Evolutionary conservation across 2,329 filamentous ascomycete genomes (phyloP).

Genomic region (Botryosphaeria agaves): DNA sequence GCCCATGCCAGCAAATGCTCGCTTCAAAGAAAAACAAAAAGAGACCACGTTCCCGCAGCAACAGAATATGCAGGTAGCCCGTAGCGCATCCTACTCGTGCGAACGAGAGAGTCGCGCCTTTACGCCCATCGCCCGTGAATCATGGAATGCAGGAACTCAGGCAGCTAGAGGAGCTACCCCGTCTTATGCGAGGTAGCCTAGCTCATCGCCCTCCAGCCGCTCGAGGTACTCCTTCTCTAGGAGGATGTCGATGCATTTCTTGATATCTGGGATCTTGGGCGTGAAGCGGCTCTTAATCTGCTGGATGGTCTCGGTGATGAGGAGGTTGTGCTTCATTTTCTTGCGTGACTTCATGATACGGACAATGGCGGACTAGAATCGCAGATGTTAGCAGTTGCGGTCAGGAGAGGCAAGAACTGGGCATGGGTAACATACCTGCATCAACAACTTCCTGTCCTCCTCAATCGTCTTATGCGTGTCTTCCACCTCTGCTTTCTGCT

Average conservation of each 20-base stretch:
- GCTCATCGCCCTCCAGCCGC: conserved; percentile 81
- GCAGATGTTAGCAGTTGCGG: conserved; percentile 12
- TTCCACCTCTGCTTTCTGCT: conserved; percentile 88
- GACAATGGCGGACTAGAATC: conserved; percentile 75
- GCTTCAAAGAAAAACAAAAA: too few relatives aligned
- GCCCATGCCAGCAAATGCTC: too few relatives aligned
- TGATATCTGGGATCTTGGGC: conserved; percentile 88
- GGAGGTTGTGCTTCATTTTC: conserved; percentile 92
- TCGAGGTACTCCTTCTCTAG: conserved; percentile 98
- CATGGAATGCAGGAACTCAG: too few relatives aligned
- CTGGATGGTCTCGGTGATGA: conserved; percentile 88
- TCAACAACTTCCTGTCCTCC: conserved; percentile 87
- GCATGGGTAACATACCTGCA: conserved; percentile 61
- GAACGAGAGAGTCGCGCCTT: too few relatives aligned
- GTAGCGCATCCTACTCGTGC: too few relatives aligned
- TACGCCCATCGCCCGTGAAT: too few relatives aligned
- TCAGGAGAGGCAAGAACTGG: conserved; percentile 1
- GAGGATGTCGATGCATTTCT: conserved; percentile 97
- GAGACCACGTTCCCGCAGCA: too few relatives aligned
- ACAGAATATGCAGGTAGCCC: too few relatives aligned
- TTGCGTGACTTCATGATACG: conserved; percentile 99
- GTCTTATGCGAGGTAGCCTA: conserved; percentile 90
- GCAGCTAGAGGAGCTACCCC: too few relatives aligned
- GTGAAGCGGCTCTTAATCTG: conserved; percentile 89
- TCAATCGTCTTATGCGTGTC: conserved; percentile 99